These are phyloP conservation scores for Capronia coronata DNA, from an alignment of 2,329 filamentous ascomycete species.

Conservation along the genomic window DNA sequence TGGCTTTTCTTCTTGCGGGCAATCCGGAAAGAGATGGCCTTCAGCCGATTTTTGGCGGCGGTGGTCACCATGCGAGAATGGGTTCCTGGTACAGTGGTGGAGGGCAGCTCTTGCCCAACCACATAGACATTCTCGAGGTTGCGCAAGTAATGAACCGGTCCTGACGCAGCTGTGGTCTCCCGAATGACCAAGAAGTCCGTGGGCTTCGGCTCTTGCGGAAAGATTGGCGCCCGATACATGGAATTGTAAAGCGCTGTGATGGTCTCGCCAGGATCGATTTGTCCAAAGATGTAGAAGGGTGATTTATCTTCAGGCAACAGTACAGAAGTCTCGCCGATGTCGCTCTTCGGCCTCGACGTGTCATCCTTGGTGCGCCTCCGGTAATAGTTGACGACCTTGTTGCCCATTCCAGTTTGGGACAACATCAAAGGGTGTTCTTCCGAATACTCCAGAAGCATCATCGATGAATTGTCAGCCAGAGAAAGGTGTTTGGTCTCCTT, in stretches of 20 bases:
- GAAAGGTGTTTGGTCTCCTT: constrained; percentile 73
- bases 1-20: constrained; percentile 67
- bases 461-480: constrained; percentile 79
- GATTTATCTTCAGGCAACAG: constrained; percentile 91
- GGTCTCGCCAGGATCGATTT: constrained; percentile 82
- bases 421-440: constrained; percentile 87
- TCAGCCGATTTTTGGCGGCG: constrained; percentile 91
- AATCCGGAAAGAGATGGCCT: constrained; percentile 89
- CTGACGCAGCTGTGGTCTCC: constrained; percentile 70
- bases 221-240: constrained; percentile 92
- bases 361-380: constrained; percentile 76
- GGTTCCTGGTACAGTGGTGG: constrained; percentile 83
- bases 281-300: constrained; percentile 90
- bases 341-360: constrained; percentile 65
- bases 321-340: constrained; percentile 82
- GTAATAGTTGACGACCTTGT: constrained; percentile 93
- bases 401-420: constrained; percentile 97
- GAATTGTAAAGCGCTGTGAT: constrained; percentile 88
- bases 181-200: constrained; percentile 85
- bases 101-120: constrained; percentile 89
- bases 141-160: constrained; percentile 73
- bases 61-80: constrained; percentile 94
- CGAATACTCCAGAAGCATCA: constrained; percentile 87
- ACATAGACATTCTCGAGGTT: constrained; percentile 87
- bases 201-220: constrained; percentile 69